Base-by-base conservation (phyloP, 2,329 filamentous ascomycete genomes). In the Nigrospora sphaerica region DNA sequence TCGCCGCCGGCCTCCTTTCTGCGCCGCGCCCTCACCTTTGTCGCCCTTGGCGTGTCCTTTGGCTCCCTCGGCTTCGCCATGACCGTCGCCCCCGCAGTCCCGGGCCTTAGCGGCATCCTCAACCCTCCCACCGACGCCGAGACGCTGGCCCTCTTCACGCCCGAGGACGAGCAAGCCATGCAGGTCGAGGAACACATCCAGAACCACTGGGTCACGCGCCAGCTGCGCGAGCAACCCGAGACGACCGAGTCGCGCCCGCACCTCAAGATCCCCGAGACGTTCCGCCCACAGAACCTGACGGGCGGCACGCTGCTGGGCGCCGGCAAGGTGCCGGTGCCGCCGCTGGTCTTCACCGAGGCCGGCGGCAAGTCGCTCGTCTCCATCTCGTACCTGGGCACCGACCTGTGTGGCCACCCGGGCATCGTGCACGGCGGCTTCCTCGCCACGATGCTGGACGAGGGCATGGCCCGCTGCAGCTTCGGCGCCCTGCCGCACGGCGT, bases 381-480 rank as follows among this genome's bases (percentile, higher is more conserved):
- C 13, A 77, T 97, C 37, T 77, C 83, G 45, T 91, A 91, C 61
- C 75, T 95, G 0, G 92, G 92, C 2, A 68, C 75, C 3, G 83
- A 88, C 57, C 71, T 97, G 36, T 96, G 89, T 62, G 92, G 92
- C 2, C 91, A 97, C 64, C 87, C 88, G 6, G 89, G 87, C 3
- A 88, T 97, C 51, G 79, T 96, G 7, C 93, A 97, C 63, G 92
- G 92, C 43, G 92, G 92, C 0, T 71, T 95, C 53, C 72, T 97
- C 47, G 92, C 92, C n/a, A 96, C 92, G 12, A 77, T 97, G 62
- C 72, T 97, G 45, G 92, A 97, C 61, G 92, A 97, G 65, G 89
- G 88, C 0, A 72, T 97, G 38, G 92, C 87, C 32, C 77, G 89
- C 46, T 95, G 88, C 65, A 95, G 88, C 61, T 95, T 97, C 66